phyloP scores from a whole-genome alignment of 768 basidiomycete species.

The Auricularia sp. region DNA sequence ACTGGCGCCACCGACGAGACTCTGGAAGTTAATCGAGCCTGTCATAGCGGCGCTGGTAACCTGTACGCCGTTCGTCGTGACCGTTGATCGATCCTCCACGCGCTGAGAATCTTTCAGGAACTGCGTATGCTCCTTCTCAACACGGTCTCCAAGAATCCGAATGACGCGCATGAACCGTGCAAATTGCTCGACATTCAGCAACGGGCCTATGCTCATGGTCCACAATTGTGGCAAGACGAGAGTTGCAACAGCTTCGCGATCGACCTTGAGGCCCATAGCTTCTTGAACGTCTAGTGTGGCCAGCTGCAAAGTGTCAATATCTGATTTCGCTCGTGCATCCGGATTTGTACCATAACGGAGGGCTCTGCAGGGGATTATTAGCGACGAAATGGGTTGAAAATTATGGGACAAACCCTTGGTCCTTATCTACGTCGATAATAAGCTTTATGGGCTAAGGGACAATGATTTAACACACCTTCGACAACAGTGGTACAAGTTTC shows the following conservation, averaged over 20 bases:
- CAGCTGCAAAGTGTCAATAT: constrained; percentile 41
- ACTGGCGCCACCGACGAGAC: constrained; percentile 50
- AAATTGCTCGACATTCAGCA: constrained; percentile 80
- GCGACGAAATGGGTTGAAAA: neutral
- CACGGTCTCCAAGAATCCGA: constrained; percentile 66
- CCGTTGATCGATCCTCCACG: constrained; percentile 66
- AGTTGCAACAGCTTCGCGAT: constrained; percentile 84
- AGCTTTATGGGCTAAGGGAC: neutral
- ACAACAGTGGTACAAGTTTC: constrained; percentile 87
- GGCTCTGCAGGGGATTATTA: constrained; percentile 43
- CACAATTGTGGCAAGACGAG: constrained; percentile 86
- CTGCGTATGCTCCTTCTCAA: constrained; percentile 86
- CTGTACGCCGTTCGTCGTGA: constrained; percentile 29
- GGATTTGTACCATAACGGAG: constrained; percentile 66
- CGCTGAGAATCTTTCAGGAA: constrained; percentile 89
- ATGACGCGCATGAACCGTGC: constrained; percentile 85
- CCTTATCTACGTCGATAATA: neutral
- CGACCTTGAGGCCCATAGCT: constrained; percentile 92
- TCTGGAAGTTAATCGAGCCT: constrained; percentile 76
- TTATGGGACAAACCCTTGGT: neutral
- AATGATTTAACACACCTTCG: constrained; percentile 85
- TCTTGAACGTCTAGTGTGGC: constrained; percentile 85
- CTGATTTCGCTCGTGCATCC: neutral
- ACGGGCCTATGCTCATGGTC: constrained; percentile 94
- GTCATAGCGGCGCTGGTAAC: constrained; percentile 22